phyloP scores from a whole-genome alignment of 83 land plant species.

The Isoetes engelmannii region DNA sequence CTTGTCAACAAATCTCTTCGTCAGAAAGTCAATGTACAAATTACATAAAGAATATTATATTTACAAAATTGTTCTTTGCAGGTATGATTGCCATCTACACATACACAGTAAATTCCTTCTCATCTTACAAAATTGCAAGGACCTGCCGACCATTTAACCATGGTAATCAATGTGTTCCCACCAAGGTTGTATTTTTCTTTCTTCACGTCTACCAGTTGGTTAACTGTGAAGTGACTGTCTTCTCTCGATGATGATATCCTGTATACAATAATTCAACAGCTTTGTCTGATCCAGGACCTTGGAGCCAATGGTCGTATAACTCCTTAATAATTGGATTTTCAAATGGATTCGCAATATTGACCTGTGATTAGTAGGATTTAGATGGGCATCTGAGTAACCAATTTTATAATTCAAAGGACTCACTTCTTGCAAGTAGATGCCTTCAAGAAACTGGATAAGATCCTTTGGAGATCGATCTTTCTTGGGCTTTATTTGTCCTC shows the following conservation, averaged over 20 bases:
- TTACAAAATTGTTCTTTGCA: too few relatives aligned
- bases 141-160: too few relatives aligned
- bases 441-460: conserved; percentile 62
- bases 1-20: too few relatives aligned
- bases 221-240: conserved; percentile 63
- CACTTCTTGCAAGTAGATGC: conserved; percentile 61
- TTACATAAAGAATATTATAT: too few relatives aligned
- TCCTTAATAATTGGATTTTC: conserved; percentile 52
- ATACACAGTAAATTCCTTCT: too few relatives aligned
- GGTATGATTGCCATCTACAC: too few relatives aligned
- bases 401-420: neutral
- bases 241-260: conserved; percentile 65
- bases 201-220: conserved; percentile 51
- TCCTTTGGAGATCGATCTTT: conserved; percentile 80
- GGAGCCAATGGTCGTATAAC: conserved; percentile 75
- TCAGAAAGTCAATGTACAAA: too few relatives aligned
- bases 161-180: too few relatives aligned
- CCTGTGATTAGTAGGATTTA: conserved; percentile 26
- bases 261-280: conserved; percentile 57
- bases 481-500: conserved; percentile 89
- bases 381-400: neutral
- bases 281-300: conserved; percentile 70
- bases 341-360: conserved; percentile 62
- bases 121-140: too few relatives aligned
- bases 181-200: too few relatives aligned